phyloP scores from a whole-genome alignment of 2,329 filamentous ascomycete genomes.

The Fusarium penzigii region DNA sequence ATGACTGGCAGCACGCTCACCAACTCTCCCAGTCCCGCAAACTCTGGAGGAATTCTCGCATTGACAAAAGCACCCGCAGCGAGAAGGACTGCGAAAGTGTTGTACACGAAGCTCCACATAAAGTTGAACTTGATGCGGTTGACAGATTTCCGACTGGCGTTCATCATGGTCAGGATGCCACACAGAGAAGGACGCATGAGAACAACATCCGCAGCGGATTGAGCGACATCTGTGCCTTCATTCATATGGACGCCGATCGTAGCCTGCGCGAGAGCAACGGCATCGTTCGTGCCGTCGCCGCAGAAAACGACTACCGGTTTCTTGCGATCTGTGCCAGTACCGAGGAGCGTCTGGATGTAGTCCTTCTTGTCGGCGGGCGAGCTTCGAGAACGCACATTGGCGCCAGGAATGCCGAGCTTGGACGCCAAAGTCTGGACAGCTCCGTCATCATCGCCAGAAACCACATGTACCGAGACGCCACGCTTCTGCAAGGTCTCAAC shows the following conservation, averaged over 20 bases:
- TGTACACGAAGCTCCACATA: slow-evolving; percentile 70
- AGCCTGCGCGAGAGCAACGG: slow-evolving; percentile 69
- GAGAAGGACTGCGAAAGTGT: slow-evolving; percentile 66
- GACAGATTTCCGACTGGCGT: slow-evolving; percentile 48
- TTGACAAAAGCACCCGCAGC: slow-evolving; percentile 65
- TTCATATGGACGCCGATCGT: slow-evolving; percentile 71
- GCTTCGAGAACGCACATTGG: slow-evolving; percentile 43
- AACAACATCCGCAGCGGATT: slow-evolving; percentile 68
- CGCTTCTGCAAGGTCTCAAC: slow-evolving; percentile 38
- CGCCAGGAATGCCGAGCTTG: slow-evolving; percentile 40
- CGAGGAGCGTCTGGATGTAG: slow-evolving; percentile 44
- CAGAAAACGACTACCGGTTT: slow-evolving; percentile 62
- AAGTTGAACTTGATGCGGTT: slow-evolving; percentile 68
- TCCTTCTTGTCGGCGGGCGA: slow-evolving; percentile 47
- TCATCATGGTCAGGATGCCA: slow-evolving; percentile 60
- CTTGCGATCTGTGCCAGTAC: slow-evolving; percentile 7
- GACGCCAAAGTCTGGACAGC: slow-evolving; percentile 45
- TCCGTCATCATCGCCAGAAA: slow-evolving; percentile 56
- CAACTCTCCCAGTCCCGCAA: slow-evolving; percentile 70
- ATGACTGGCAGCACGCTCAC: slow-evolving; percentile 75
- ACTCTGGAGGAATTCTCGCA: slow-evolving; percentile 56
- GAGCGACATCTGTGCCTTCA: slow-evolving; percentile 62
- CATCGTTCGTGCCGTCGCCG: slow-evolving; percentile 81
- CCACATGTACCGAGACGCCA: slow-evolving; percentile 46
- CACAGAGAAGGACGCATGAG: slow-evolving; percentile 58